Percentiles rank a stretch among this genome's conserved stretches.
Conservation (phyloP, 257 asterid genomes). For the Solanum rostratum region DNA sequence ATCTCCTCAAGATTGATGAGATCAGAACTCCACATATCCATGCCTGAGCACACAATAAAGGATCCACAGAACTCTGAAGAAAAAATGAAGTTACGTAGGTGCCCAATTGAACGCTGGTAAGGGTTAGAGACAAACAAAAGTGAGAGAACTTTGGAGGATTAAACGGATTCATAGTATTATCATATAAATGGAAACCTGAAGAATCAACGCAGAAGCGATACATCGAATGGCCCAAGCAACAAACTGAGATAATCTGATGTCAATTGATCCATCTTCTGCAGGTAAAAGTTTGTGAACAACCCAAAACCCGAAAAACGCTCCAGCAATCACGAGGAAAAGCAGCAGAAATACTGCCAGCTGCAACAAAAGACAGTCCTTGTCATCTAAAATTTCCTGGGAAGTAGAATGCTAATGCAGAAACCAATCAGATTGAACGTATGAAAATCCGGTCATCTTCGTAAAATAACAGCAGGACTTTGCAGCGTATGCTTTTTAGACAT, state of each 20-base stretch:
- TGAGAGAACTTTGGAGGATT: background rate
- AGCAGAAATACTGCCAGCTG: slow-evolving; percentile 59
- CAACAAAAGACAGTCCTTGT: slow-evolving; percentile 14
- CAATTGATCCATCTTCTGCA: slow-evolving; percentile 68
- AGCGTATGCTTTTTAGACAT: background rate
- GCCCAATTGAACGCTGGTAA: background rate
- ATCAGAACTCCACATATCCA: slow-evolving; percentile 45
- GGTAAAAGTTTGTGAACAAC: slow-evolving; percentile 81
- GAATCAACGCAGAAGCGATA: slow-evolving; percentile 63
- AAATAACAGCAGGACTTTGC: background rate
- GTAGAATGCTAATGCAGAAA: slow-evolving; percentile 4
- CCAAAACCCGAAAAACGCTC: slow-evolving; percentile 96
- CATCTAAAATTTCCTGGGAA: background rate
- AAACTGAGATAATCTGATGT: slow-evolving; percentile 54
- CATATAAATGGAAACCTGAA: slow-evolving; percentile 46
- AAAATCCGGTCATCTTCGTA: background rate
- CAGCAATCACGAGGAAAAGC: slow-evolving; percentile 55
- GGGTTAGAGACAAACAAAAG: background rate
- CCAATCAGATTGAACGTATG: background rate
- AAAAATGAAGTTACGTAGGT: slow-evolving; percentile 1
- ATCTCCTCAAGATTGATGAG: slow-evolving; percentile 34
- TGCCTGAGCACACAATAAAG: slow-evolving; percentile 60
- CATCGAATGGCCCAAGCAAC: slow-evolving; percentile 69
- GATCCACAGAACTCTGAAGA: slow-evolving; percentile 71
- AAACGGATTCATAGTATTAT: background rate